Base-by-base conservation (phyloP, 2,329 filamentous ascomycete species). In the Neoscytalidium dimidiatum region DNA sequence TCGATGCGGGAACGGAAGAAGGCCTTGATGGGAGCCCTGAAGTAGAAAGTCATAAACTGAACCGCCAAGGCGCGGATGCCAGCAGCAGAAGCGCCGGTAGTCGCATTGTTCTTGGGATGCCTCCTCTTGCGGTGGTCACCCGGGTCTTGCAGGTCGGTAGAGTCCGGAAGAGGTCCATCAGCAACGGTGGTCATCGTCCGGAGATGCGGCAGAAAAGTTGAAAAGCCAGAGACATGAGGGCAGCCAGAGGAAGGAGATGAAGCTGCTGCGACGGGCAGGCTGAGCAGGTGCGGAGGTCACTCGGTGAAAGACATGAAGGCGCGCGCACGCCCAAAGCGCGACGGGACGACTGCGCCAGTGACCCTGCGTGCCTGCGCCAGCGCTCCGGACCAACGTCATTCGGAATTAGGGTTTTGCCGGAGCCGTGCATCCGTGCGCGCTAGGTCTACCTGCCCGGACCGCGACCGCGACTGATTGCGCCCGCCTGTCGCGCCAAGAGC, bases 1-100 rank as follows among this genome's bases (percentile, higher is more conserved):
- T 97, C 94, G 68, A 97, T 92, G 66, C 94, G 84, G 1, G 92
- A 94, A 67, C 92, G 87, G 79, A 97, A 96, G 75, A 97, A 97
- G 17, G 93, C 91, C 79, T 97, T 97, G 62, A 93, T 91, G 0
- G 94, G 94, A 0, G 92, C 92, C 64, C 93, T 85, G 75, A 97
- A 97, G 67, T 96, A 97, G 72, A 97, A 97, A 26, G 92, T 61
- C 63, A 65, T 60, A 90, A 63, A 97, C 86, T 71, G 92, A 83
- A 74, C 96, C 91, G 7, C 92, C 90, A 71, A 90, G 29, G 93
- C 94, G 52, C 94, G 90, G 68, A 93, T 91, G 44, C 92, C 88
- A 23, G 93, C 93, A 4, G 93, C 93, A 23, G 92, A 93, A n/a
- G 92, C 91, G 53, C 91, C 93, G 17, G 87, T 89, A 13, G 85